Percentiles rank a stretch among this genome's conserved stretches.
phyloP scores from a whole-genome alignment of 1,284 basidiomycete genomes.

The Tylopilus sp. region DNA sequence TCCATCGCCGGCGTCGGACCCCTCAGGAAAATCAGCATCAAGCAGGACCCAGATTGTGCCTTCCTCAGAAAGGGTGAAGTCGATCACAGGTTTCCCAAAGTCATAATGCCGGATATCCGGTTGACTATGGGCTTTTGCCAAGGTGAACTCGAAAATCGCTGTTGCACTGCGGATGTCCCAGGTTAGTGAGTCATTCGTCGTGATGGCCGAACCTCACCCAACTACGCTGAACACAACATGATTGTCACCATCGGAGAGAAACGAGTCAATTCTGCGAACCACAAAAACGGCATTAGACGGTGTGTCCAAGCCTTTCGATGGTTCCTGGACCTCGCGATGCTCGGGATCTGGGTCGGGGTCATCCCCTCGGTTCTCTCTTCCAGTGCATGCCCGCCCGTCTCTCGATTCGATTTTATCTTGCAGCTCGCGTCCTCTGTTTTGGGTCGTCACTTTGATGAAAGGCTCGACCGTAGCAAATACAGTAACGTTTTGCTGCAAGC shows the following conservation, averaged over 20 bases:
- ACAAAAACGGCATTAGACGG: constrained; percentile 36
- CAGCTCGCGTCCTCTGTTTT: constrained; percentile 36
- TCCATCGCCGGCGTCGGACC: constrained; percentile 36
- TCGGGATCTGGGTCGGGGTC: constrained; percentile 13
- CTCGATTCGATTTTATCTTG: constrained; percentile 31
- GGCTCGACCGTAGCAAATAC: constrained; percentile 57
- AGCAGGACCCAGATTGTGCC: constrained; percentile 47
- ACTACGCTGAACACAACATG: constrained; percentile 61
- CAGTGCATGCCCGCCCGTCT: constrained; percentile 24
- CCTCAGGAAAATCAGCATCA: constrained; percentile 43
- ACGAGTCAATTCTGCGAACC: constrained; percentile 23
- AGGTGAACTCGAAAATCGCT: constrained; percentile 56
- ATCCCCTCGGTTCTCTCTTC: constrained; percentile 21
- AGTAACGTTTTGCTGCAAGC: constrained; percentile 48
- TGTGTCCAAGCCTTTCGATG: neutral
- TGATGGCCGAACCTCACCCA: constrained; percentile 47
- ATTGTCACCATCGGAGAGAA: constrained; percentile 29
- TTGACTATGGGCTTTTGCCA: constrained; percentile 32
- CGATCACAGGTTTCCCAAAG: constrained; percentile 55
- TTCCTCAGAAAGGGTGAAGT: constrained; percentile 47
- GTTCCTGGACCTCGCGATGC: neutral
- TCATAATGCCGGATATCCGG: constrained; percentile 43
- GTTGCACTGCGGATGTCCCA: constrained; percentile 47
- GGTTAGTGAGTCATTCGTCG: neutral
- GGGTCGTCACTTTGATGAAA: constrained; percentile 53